These are phyloP conservation scores for Cystobasidium pallidum DNA, from an alignment of 1,284 basidiomycete genomes.

Conservation along the genomic window DNA sequence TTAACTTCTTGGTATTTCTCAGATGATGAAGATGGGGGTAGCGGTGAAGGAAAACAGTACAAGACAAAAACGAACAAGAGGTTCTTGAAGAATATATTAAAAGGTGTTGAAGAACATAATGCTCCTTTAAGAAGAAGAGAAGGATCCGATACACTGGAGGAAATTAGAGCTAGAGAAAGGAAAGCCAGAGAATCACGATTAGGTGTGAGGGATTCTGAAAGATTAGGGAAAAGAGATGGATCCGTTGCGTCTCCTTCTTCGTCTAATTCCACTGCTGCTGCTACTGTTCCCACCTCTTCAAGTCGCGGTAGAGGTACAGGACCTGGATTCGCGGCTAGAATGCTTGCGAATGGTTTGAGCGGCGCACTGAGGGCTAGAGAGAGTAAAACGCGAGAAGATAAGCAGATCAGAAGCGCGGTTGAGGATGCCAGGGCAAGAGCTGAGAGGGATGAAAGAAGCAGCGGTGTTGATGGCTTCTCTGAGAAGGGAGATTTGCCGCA, in stretches of 20 bases:
- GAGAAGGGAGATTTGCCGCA: no score
- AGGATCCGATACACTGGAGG: constrained; percentile 60
- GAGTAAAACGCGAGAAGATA: constrained; percentile 6
- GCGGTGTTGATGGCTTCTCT: background rate
- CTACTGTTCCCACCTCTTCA: no score
- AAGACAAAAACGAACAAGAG: constrained; percentile 72
- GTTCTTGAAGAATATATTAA: constrained; percentile 83
- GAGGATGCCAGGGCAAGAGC: constrained; percentile 17
- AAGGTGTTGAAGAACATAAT: constrained; percentile 89
- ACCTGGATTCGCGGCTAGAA: constrained; percentile 42
- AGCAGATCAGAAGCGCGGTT: constrained; percentile 15
- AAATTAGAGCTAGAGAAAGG: constrained; percentile 38
- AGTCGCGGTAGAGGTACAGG: background rate
- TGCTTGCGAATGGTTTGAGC: constrained; percentile 35
- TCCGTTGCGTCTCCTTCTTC: background rate
- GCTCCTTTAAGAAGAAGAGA: constrained; percentile 76
- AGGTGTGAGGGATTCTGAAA: constrained; percentile 39
- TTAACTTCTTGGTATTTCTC: constrained; percentile 54
- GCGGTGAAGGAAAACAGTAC: constrained; percentile 58
- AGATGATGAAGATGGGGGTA: constrained; percentile 56
- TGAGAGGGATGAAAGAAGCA: background rate
- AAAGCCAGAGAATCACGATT: constrained; percentile 45
- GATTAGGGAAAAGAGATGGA: background rate
- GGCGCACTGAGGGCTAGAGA: constrained; percentile 20
- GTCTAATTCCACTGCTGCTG: background rate